Evolutionary conservation across 1,284 basidiomycete genomes (phyloP), one percentile per base, ranked within the genome.

Genomic region (Puccinia triticina): DNA sequence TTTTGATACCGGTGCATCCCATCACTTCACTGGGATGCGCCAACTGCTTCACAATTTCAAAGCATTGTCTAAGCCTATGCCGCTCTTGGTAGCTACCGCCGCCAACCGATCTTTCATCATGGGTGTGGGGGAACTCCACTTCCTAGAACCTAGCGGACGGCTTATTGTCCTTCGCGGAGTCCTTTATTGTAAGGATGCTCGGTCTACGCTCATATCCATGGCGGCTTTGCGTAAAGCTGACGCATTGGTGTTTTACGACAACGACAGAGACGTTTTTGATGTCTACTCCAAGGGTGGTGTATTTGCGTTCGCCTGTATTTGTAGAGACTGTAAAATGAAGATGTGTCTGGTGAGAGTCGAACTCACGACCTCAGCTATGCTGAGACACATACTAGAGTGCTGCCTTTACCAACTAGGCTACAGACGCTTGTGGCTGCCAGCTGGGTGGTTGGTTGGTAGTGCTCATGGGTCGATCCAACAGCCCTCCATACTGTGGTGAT

Each of bases 161-260:
- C 1, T 53, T 0, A n/a, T 71, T 50, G 16, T 29, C 0, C 69
- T 71, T 16, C 11, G 16, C 5, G 23, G 29, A 11, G 37, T 71
- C 4, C 69, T 71, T 29, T 50, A 29, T 16, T 71, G 69, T 71
- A 43, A 71, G 69, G 43, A 71, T 1, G 43, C 69, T 5, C 12
- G 40, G 8, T 14, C 69, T n/a, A 71, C 69, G 18, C n/a, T 71
- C 2, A 48, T 71, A 48, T 71, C 69, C 26, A 46, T 71, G 43
- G 69, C 69, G 2, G 69, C 46, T 3, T 8, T 71, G 12, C 2
- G 69, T 0, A 71, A 71, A 29, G 69, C 69, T 71, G 29, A 71
- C 16, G 48, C 43, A 1, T 0, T 1, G 0, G 43, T 71, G 10
- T 4, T 2, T 21, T 71, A 71, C 43, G 69, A 71, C 43, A 53